Base-by-base conservation (phyloP, 805 yeast species). In the Ogataea philodendri region DNA sequence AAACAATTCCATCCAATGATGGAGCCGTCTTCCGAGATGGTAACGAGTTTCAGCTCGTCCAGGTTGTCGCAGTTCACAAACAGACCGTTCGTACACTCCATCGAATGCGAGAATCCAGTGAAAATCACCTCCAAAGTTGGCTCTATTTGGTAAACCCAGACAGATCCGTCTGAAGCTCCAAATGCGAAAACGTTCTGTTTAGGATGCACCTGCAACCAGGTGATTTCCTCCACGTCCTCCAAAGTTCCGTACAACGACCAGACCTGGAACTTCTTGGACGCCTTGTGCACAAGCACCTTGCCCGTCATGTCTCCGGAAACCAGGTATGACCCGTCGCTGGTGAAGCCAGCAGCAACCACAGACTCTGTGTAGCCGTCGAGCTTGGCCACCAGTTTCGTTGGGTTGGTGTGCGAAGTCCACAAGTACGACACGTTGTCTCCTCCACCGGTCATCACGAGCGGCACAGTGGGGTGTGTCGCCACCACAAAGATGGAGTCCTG, bases 271-370 rank as follows among this genome's bases (percentile, higher is more conserved):
- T 82, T 81, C 50, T 81, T 81, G 29, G 71, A 60, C 5, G 89
- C 66, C 55, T 78, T 75, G 66, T 81, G 84, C 10, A 88, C 76
- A 49, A 84, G 70, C 19, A 90, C 69, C 51, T 78, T 78, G 35
- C 98, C 97, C 36, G 79, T 79, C 99, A 93, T 93, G 62, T 94
- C 99, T 24, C 90, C 97, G 5, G 96, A 83, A 9, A 93, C 71
- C 26, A 85, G 67, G 52, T 68, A 88, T 28, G 76, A 70, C 16
- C 97, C 99, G 52, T 86, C 93, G 22, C 68, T 62, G 1, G 95
- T 79, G 62, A 93, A 93, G 0, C 80, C 87, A 33, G 93, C 89
- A 6, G 86, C 69, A 33, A 87, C 74, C 3, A 93, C 93, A 20
- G 95, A 83, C 59, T 93, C 99, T 25, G 81, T 81, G 62, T 86